These are phyloP conservation scores for Colletotrichum lupini DNA, from an alignment of 2,329 filamentous ascomycete species.

Conservation along the genomic window DNA sequence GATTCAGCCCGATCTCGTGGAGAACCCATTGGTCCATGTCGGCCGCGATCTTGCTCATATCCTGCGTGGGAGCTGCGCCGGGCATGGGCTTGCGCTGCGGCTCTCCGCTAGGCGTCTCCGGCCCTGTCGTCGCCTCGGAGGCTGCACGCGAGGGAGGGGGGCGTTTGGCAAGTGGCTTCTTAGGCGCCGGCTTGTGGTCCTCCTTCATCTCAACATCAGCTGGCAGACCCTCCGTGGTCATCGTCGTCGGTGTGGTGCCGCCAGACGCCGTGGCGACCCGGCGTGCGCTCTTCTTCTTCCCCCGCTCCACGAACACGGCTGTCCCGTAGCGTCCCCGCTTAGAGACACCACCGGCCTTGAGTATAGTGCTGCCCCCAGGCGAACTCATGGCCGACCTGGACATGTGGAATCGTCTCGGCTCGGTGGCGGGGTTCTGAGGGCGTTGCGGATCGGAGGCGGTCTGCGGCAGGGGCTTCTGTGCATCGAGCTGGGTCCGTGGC, in stretches of 20 bases:
- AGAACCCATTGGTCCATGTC: slow-evolving; percentile 71
- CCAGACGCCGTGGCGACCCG: slow-evolving; percentile 33
- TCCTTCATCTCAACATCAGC: slow-evolving; percentile 10
- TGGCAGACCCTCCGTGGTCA: neutral
- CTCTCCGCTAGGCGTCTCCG: neutral
- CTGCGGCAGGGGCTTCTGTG: neutral
- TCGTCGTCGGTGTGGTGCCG: slow-evolving; percentile 41
- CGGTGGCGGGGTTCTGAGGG: slow-evolving; percentile 38
- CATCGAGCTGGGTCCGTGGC: neutral
- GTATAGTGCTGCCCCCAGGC: slow-evolving; percentile 40
- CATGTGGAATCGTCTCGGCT: slow-evolving; percentile 67
- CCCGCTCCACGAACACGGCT: slow-evolving; percentile 68
- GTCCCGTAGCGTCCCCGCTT: slow-evolving; percentile 55
- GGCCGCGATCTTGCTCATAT: slow-evolving; percentile 62
- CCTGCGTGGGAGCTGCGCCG: slow-evolving; percentile 48
- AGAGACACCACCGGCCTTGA: slow-evolving; percentile 44
- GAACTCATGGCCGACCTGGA: slow-evolving; percentile 57
- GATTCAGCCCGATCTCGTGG: slow-evolving; percentile 65
- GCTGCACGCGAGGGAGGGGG: neutral
- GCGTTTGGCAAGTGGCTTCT: slow-evolving; percentile 32
- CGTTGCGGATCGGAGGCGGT: slow-evolving; percentile 22
- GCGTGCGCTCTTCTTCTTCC: slow-evolving; percentile 48
- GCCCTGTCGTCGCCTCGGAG: neutral
- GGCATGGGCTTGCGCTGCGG: slow-evolving; percentile 37
- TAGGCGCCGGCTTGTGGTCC: slow-evolving; percentile 4